phyloP scores from a whole-genome alignment of 306 rosid species.

The Mimosa bimucronata region DNA sequence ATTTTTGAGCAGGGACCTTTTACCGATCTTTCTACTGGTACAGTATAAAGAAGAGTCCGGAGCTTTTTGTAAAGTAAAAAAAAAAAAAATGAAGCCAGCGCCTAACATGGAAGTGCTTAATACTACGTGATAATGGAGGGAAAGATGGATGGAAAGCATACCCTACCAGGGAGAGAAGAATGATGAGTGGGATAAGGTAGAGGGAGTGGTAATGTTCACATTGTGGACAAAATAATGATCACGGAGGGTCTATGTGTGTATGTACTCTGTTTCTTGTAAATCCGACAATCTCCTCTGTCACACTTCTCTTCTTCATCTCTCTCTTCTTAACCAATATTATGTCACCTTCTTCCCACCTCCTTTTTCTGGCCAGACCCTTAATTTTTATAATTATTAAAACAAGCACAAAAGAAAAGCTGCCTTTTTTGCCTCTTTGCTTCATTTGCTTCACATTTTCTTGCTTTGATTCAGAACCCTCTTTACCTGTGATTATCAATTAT shows the following conservation, averaged over 20 bases:
- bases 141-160: neutral
- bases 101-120: neutral
- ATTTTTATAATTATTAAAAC: neutral
- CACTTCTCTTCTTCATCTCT: neutral
- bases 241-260: neutral
- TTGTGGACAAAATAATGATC: neutral
- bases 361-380: neutral
- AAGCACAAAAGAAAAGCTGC: conserved; percentile 8
- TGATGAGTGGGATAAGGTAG: neutral
- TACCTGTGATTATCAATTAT: neutral
- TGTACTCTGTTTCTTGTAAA: neutral
- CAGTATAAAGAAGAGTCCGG: neutral
- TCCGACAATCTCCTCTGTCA: conserved; percentile 3
- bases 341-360: neutral
- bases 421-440: conserved; percentile 4
- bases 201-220: neutral
- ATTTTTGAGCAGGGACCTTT: too few species aligned
- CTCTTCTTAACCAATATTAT: neutral
- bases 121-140: too few species aligned
- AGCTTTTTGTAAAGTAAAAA: neutral
- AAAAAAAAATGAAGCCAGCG: neutral
- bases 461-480: neutral
- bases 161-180: neutral
- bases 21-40: too few species aligned
- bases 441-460: neutral